Evolutionary conservation across 179 eudicot genomes (phyloP).

Genomic region (Nepenthes alata): DNA sequence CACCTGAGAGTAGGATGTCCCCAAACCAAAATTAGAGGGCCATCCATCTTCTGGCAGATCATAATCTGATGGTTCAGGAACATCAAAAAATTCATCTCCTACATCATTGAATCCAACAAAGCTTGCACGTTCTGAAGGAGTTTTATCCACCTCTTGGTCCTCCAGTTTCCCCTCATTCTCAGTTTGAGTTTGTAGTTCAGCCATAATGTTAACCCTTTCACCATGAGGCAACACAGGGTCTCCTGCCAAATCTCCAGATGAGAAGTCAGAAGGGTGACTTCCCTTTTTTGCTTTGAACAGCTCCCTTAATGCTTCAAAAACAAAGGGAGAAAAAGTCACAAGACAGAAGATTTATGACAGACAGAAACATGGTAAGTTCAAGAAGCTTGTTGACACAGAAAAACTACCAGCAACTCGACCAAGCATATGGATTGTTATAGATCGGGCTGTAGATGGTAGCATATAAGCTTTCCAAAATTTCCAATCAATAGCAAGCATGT

Average conservation of each 20-base stretch:
- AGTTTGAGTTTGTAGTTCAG: constrained; percentile 22
- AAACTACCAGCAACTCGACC: constrained; percentile 34
- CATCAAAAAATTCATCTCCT: constrained; percentile 63
- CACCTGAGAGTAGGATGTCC: constrained; percentile 38
- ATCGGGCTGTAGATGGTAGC: constrained; percentile 24
- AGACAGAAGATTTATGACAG: constrained; percentile 3
- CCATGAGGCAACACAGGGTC: constrained; percentile 3
- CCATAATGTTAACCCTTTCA: constrained; percentile 8
- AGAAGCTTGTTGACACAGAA: background rate
- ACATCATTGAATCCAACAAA: constrained; percentile 43
- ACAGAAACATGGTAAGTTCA: background rate
- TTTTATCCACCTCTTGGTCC: constrained; percentile 25
- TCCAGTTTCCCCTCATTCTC: constrained; percentile 18
- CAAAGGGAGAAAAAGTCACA: constrained; percentile 3
- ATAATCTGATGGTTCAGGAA: constrained; percentile 44
- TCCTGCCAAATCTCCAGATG: constrained; percentile 16
- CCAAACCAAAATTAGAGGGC: constrained; percentile 35
- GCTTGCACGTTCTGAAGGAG: constrained; percentile 35
- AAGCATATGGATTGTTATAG: constrained; percentile 31
- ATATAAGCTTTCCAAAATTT: constrained; percentile 31
- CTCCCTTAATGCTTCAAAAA: constrained; percentile 30
- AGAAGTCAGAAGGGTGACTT: constrained; percentile 15
- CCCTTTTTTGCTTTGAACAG: constrained; percentile 26
- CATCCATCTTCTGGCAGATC: constrained; percentile 41
- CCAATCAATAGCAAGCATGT: constrained; percentile 45